A percentile compares a stretch with the other conserved stretches of the same genome.
phyloP scores from a whole-genome alignment of 83 land plant species.

The Thuja plicata region DNA sequence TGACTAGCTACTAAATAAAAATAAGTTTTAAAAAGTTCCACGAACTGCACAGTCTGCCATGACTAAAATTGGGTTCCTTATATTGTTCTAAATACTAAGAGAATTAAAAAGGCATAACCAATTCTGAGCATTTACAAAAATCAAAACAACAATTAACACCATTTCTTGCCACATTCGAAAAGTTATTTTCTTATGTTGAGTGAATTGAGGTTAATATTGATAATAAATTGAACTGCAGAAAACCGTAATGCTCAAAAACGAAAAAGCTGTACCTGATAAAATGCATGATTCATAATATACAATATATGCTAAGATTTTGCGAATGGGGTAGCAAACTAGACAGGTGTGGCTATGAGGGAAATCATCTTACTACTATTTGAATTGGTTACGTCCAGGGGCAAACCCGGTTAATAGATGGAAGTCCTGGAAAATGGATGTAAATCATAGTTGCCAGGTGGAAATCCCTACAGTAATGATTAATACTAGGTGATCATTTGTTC shows the following conservation, averaged over 20 bases:
- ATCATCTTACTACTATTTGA: neutral
- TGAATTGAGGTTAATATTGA: neutral
- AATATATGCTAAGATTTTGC: neutral
- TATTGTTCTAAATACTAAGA: neutral
- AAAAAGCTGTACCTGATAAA: too few species aligned
- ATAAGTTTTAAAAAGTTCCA: neutral
- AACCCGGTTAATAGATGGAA: neutral
- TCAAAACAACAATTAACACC: neutral
- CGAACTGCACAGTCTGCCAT: neutral
- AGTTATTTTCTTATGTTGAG: neutral
- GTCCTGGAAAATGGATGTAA: neutral
- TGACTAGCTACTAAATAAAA: neutral
- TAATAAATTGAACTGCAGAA: neutral
- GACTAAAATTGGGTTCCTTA: neutral
- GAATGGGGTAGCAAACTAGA: neutral
- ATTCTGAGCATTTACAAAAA: neutral
- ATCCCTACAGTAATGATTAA: neutral
- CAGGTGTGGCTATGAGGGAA: neutral
- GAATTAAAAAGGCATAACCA: too few species aligned
- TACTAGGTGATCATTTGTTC: neutral
- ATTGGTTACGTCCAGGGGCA: neutral
- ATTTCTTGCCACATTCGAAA: neutral
- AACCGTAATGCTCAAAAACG: neutral
- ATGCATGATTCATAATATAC: neutral
- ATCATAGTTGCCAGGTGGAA: neutral